Evolutionary conservation across 441 rosid species (phyloP).

Genomic region (Euphorbia celastroides): DNA sequence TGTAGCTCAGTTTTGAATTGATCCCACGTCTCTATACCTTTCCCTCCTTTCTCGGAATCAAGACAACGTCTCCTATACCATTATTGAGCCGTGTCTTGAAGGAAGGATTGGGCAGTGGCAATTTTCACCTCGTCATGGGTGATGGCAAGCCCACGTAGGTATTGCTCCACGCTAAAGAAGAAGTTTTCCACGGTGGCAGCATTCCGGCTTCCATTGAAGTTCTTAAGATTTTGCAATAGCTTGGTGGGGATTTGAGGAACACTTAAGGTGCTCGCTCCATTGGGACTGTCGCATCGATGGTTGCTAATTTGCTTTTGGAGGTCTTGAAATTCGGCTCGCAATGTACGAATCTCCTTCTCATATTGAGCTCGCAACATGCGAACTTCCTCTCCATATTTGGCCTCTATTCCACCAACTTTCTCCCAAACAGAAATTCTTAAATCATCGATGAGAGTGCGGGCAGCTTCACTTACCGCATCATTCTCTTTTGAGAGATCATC

Average conservation of each 20-base stretch:
- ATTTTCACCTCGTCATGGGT: background rate
- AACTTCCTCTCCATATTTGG: too few species aligned
- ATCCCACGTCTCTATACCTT: background rate
- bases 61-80: background rate
- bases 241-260: background rate
- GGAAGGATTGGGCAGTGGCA: background rate
- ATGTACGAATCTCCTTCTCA: too few species aligned
- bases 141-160: background rate
- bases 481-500: too few species aligned
- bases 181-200: background rate
- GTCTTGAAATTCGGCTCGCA: too few species aligned
- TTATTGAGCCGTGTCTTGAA: background rate
- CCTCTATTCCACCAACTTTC: too few species aligned
- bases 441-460: too few species aligned
- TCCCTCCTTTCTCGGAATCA: background rate
- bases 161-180: background rate
- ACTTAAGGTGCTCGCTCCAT: background rate
- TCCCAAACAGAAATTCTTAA: too few species aligned
- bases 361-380: too few species aligned
- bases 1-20: background rate
- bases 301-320: too few species aligned
- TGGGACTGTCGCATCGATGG: background rate
- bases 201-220: background rate
- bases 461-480: too few species aligned
- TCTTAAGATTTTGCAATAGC: background rate